Percentiles rank a stretch among this genome's conserved stretches.
Evolutionary conservation across 1,284 basidiomycete species (phyloP).

Genomic region (Tilletia setariae): DNA sequence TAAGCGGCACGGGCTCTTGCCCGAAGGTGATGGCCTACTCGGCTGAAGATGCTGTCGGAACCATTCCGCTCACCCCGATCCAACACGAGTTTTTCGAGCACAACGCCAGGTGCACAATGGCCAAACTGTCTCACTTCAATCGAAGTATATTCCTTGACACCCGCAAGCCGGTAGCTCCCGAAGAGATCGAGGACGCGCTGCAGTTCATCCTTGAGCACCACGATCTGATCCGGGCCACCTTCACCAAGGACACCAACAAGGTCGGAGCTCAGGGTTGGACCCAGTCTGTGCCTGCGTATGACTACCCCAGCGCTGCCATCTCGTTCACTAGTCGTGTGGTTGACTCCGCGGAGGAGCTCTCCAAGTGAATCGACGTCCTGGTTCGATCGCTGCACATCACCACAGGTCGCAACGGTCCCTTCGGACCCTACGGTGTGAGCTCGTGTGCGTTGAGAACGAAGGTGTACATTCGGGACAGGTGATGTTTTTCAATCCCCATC

Average conservation of each 20-base stretch:
- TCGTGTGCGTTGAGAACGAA: not conserved
- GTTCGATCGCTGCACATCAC: not conserved
- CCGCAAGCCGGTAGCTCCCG: not conserved
- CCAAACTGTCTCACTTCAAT: not conserved
- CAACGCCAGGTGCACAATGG: too few relatives aligned
- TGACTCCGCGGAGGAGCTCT: not conserved
- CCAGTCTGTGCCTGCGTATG: not conserved
- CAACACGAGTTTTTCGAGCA: too few relatives aligned
- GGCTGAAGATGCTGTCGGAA: too few relatives aligned
- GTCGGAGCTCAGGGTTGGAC: not conserved
- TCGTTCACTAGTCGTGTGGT: not conserved
- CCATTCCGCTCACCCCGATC: too few relatives aligned
- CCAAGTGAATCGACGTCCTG: not conserved
- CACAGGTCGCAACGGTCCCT: not conserved
- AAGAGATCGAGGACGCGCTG: not conserved
- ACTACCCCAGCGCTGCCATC: not conserved
- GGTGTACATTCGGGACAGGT: not conserved
- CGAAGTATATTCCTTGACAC: not conserved
- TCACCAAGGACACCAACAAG: not conserved
- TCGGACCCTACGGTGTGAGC: not conserved
- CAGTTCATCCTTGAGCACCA: not conserved
- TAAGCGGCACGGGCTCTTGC: too few relatives aligned
- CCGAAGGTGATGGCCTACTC: too few relatives aligned
- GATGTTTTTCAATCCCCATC: not conserved
- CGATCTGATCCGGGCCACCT: not conserved